phyloP scores from a whole-genome alignment of 495 filamentous ascomycete species.

The Neurospora sp. region DNA sequence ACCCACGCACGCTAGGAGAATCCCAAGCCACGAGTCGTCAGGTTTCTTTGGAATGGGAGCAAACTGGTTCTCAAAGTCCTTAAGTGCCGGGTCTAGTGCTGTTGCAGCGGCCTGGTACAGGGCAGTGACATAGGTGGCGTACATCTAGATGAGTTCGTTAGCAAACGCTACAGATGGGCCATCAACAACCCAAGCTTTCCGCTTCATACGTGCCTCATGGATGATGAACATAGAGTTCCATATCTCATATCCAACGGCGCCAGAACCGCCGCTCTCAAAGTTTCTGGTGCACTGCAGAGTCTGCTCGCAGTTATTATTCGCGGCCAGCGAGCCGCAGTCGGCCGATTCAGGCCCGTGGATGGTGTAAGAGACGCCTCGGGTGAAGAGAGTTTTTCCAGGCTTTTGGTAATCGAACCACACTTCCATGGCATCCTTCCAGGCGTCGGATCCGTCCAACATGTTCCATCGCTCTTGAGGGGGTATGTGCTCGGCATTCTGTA shows the following conservation, averaged over 20 bases:
- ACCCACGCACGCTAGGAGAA: constrained; percentile 9
- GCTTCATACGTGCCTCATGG: constrained; percentile 3
- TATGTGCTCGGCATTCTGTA: neutral
- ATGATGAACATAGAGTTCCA: constrained; percentile 22
- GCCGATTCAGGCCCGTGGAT: neutral
- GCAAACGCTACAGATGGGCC: neutral
- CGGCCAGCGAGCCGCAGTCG: neutral
- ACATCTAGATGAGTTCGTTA: neutral
- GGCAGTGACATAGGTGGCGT: constrained; percentile 3
- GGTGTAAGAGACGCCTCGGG: neutral
- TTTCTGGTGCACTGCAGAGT: neutral
- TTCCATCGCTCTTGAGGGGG: constrained; percentile 12
- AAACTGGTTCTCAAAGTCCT: constrained; percentile 21
- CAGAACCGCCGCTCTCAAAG: constrained; percentile 2
- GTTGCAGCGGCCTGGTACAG: neutral
- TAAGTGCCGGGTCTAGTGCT: constrained; percentile 1
- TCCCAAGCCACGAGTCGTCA: constrained; percentile 12
- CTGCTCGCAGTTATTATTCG: neutral
- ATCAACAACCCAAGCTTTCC: neutral
- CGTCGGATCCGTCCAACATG: constrained; percentile 11
- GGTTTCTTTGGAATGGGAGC: constrained; percentile 15
- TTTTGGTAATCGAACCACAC: neutral
- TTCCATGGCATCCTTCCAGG: constrained; percentile 14
- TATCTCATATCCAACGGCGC: constrained; percentile 18
- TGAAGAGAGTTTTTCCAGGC: constrained; percentile 5